Conservation (phyloP, 2,329 filamentous ascomycete genomes). For the Talaromyces islandicus region DNA sequence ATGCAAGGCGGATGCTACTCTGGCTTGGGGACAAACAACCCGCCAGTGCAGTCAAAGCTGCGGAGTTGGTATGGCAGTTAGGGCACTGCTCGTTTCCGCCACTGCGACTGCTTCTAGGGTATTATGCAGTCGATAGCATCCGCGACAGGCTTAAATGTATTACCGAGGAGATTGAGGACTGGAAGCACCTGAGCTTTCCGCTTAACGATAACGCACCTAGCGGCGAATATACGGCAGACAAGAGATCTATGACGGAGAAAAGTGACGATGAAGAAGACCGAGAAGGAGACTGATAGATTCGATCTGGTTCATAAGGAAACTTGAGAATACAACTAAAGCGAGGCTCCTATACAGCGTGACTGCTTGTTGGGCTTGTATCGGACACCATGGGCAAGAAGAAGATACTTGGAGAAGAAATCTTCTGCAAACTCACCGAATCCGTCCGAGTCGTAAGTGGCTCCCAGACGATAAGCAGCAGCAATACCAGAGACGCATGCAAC, state of each 20-base stretch:
- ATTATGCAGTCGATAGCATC: conserved; percentile 93
- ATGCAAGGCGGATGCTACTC: conserved; percentile 85
- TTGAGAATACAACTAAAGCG: not conserved
- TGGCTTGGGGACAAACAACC: conserved; percentile 92
- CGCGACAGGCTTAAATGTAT: conserved; percentile 82
- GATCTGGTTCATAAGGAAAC: not conserved
- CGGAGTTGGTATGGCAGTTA: conserved; percentile 89
- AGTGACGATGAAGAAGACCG: conserved; percentile 11
- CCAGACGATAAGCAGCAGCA: conserved; percentile 63
- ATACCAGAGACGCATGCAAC: conserved; percentile 66
- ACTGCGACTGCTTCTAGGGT: conserved; percentile 76
- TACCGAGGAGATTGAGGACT: conserved; percentile 91
- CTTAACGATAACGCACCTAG: conserved; percentile 23
- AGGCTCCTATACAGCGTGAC: not conserved
- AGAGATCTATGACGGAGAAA: conserved; percentile 3
- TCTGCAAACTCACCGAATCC: conserved; percentile 27
- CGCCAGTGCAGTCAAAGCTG: conserved; percentile 85
- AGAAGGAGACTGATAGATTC: not conserved
- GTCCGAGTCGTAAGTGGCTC: conserved; percentile 56
- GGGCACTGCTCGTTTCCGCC: conserved; percentile 94
- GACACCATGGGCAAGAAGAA: conserved; percentile 24
- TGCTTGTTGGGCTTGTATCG: conserved; percentile 17
- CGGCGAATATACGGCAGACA: not conserved
- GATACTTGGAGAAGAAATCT: conserved; percentile 26
- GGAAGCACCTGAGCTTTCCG: conserved; percentile 76